phyloP scores from a whole-genome alignment of 345 rosid species.

The Syzygium aromaticum region DNA sequence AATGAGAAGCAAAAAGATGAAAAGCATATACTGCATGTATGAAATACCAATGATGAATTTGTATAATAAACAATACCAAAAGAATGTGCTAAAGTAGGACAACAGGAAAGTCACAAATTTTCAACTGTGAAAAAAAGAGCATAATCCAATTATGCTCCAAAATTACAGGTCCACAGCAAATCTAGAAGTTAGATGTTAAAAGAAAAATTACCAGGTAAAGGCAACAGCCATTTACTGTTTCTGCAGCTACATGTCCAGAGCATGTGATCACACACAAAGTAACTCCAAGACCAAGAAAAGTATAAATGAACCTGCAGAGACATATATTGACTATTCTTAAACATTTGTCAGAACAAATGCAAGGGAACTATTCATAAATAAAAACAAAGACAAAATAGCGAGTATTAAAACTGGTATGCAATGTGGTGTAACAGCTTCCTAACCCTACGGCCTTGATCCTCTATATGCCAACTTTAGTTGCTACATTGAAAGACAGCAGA shows the following conservation, averaged over 20 bases:
- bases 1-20: conserved; percentile 52
- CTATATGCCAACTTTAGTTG: background rate
- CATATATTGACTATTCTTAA: background rate
- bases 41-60: background rate
- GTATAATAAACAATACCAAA: background rate
- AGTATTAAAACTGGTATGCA: background rate
- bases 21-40: conserved; percentile 58
- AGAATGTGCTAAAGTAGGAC: background rate
- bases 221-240: conserved; percentile 77
- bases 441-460: background rate
- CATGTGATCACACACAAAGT: conserved; percentile 62
- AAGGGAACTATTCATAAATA: background rate
- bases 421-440: background rate
- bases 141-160: background rate
- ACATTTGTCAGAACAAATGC: background rate
- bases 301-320: conserved; percentile 69
- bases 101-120: background rate
- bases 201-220: conserved; percentile 53
- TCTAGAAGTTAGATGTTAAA: background rate
- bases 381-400: background rate
- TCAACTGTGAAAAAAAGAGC: background rate
- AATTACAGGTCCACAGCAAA: background rate
- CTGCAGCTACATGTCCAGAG: conserved; percentile 81
- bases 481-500: background rate
- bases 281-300: conserved; percentile 61